Conservation (phyloP, 768 basidiomycete genomes). For the Cyathus striatus region DNA sequence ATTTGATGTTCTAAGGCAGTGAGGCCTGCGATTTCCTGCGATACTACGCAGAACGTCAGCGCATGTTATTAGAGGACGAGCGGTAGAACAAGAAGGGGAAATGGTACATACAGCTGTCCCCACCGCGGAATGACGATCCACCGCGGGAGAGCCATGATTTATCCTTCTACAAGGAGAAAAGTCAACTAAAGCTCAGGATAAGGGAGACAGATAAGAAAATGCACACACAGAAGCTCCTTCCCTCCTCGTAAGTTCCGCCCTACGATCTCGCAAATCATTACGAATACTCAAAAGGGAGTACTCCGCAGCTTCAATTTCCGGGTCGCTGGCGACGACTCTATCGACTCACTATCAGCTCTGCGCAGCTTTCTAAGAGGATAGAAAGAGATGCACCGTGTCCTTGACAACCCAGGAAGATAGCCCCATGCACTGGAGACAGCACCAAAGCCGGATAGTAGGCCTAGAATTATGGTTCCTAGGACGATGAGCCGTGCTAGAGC, state of each 20-base stretch:
- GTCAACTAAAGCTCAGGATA: neutral
- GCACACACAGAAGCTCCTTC: conserved; percentile 18
- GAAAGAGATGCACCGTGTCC: conserved; percentile 14
- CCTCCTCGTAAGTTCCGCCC: conserved; percentile 24
- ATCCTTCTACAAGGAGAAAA: conserved; percentile 12
- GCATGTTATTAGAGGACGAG: neutral
- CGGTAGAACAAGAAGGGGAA: neutral
- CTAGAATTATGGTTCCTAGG: conserved; percentile 75
- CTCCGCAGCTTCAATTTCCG: conserved; percentile 50
- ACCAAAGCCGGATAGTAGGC: conserved; percentile 75
- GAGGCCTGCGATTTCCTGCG: conserved; percentile 60
- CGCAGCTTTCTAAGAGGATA: too few relatives aligned
- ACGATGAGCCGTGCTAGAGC: conserved; percentile 64
- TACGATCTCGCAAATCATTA: conserved; percentile 45
- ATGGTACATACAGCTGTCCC: conserved; percentile 28
- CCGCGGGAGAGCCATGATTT: conserved; percentile 46
- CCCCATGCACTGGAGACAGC: conserved; percentile 65
- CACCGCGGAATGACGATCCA: conserved; percentile 44
- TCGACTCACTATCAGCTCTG: too few relatives aligned
- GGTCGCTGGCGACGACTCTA: conserved; percentile 39
- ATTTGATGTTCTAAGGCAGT: conserved; percentile 68
- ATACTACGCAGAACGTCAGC: conserved; percentile 17
- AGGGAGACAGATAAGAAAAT: neutral
- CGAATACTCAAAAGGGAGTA: conserved; percentile 54
- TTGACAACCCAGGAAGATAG: conserved; percentile 40